A percentile compares a stretch with the other conserved stretches of the same genome.
Evolutionary conservation across 306 rosid genomes (phyloP).

Genomic region (Erythrophleum fordii): DNA sequence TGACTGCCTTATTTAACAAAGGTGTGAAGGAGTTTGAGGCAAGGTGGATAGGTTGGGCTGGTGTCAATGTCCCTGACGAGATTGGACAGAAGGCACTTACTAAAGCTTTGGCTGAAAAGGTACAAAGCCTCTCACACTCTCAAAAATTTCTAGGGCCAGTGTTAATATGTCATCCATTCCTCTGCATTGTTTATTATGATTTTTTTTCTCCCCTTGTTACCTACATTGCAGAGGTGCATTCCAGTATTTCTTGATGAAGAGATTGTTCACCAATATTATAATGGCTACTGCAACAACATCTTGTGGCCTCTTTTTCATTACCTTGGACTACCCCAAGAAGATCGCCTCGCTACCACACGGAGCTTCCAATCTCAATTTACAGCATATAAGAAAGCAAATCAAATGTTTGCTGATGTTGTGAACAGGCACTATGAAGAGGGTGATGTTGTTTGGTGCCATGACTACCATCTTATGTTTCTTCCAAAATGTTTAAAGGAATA

Average conservation of each 20-base stretch:
- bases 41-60: slow-evolving; percentile 98
- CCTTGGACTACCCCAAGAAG: slow-evolving; percentile 97
- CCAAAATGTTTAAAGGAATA: slow-evolving; percentile 82
- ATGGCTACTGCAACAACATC: slow-evolving; percentile 93
- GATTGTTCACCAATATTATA: slow-evolving; percentile 89
- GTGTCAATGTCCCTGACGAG: slow-evolving; percentile 88
- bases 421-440: slow-evolving; percentile 79
- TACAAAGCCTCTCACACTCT: slow-evolving; percentile 29
- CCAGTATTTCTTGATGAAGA: slow-evolving; percentile 96
- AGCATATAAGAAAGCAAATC: slow-evolving; percentile 89
- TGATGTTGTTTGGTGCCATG: slow-evolving; percentile 97
- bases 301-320: slow-evolving; percentile 96
- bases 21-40: slow-evolving; percentile 91
- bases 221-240: slow-evolving; percentile 69
- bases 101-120: slow-evolving; percentile 87
- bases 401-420: slow-evolving; percentile 94
- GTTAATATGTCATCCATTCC: neutral
- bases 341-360: slow-evolving; percentile 94
- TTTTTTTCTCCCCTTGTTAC: slow-evolving; percentile 22
- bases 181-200: slow-evolving; percentile 21
- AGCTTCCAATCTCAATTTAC: slow-evolving; percentile 91
- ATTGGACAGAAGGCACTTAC: slow-evolving; percentile 88
- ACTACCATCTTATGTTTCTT: slow-evolving; percentile 95
- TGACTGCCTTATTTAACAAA: slow-evolving; percentile 39
- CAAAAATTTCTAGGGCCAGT: slow-evolving; percentile 1